Base-by-base conservation (phyloP, 202 grass and related monocot genomes). In the Cymbopogon flexuosus region DNA sequence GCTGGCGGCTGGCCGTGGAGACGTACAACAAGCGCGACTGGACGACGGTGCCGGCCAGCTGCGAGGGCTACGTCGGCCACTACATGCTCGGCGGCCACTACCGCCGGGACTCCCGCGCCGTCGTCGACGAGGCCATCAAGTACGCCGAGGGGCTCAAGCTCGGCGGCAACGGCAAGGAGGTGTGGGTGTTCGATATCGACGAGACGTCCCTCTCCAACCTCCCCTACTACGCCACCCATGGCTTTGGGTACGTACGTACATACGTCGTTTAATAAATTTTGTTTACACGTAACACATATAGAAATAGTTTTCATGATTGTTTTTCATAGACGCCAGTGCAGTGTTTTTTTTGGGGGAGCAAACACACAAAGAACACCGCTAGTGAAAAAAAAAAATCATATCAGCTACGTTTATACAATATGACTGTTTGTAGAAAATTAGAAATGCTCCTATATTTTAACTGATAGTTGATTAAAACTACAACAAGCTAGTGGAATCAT, bases 131-230 rank as follows among this genome's bases (percentile, higher is more conserved):
- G 77, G 87, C 87, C 30, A 0, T 79, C 42, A 40, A 73, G 23
- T 90, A 90, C 73, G 73, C 64, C 68, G 34, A 81, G 29, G 21
- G 10, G 1, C 40, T 87, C 18, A 5, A 27, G n/a, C 82, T 89
- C 14, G 68, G 34, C 27, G 72, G 68, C 16, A 57, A 83, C 21
- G 87, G 84, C 41, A 79, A 37, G 77, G 90, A 89, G 67, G 73
- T 78, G 1, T 93, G 87, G 87, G 69, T 90, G 5, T 89, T 93
- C 49, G 90, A 93, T 78, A 76, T 93, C 64, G 90, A 93, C 65
- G 90, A 93, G 74, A 93, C 90, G 16, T 65, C 78, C 2, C 87
- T 90, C 63, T 93, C 87, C 57, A 87, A 89, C 58, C 81, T 89
- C 23, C 78, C 81, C 16, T 89, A 87, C 73, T 87, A 89, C 67